Evolutionary conservation across 2,329 filamentous ascomycete species (phyloP).

Genomic region (Ramichloridium luteum): DNA sequence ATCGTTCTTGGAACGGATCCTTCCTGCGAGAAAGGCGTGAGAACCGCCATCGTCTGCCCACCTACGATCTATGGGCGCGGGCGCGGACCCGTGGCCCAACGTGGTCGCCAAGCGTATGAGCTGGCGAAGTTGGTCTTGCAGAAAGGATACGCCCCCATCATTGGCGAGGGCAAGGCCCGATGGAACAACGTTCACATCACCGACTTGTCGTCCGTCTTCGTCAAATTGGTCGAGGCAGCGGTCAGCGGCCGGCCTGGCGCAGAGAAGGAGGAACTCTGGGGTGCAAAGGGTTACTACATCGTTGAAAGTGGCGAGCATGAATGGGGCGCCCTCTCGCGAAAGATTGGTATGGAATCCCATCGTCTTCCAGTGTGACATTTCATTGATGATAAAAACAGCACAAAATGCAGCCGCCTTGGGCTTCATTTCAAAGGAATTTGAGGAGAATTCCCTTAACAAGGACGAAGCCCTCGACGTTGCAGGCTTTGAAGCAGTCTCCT

Average conservation of each 20-base stretch:
- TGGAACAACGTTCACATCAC: conserved; percentile 46
- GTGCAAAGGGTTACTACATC: conserved; percentile 54
- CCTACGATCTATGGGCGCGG: conserved; percentile 37
- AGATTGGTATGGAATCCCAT: too few species aligned
- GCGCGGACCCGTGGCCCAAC: conserved; percentile 42
- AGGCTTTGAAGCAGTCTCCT: conserved; percentile 40
- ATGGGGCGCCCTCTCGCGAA: conserved; percentile 35
- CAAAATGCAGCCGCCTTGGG: conserved; percentile 25
- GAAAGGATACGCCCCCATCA: conserved; percentile 41
- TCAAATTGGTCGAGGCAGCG: conserved; percentile 34
- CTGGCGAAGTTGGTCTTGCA: conserved; percentile 42
- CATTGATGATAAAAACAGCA: too few species aligned
- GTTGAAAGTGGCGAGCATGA: conserved; percentile 48
- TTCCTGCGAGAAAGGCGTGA: conserved; percentile 37
- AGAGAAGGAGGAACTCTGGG: conserved; percentile 49
- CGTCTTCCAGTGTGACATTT: too few species aligned
- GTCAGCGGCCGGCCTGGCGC: conserved; percentile 21
- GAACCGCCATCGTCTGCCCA: conserved; percentile 54
- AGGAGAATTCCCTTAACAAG: conserved; percentile 41
- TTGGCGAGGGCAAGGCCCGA: conserved; percentile 47
- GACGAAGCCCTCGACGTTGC: conserved; percentile 36
- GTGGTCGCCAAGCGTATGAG: conserved; percentile 46
- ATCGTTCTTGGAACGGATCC: conserved; percentile 44
- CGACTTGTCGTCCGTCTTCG: conserved; percentile 46
- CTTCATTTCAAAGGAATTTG: conserved; percentile 39